Conservation (phyloP, 345 rosid genomes). For the Rhodamnia rubescens region DNA sequence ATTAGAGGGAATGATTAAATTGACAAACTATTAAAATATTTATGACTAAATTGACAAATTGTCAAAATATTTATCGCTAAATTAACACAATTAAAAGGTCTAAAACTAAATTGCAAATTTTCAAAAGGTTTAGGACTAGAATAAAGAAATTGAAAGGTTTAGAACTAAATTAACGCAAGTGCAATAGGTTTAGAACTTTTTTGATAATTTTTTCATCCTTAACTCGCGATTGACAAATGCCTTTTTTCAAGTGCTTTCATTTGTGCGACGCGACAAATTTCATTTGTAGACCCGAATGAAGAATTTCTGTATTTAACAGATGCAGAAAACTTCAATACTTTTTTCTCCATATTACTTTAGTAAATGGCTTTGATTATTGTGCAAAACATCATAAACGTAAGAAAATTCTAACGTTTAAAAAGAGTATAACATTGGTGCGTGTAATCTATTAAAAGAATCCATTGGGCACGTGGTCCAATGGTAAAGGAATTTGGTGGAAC, state of each 20-base stretch:
- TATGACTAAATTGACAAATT: no score
- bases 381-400: not conserved
- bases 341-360: not conserved
- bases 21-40: no score
- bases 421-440: not conserved
- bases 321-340: not conserved
- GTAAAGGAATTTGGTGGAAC: no score
- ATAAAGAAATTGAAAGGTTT: no score
- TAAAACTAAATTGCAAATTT: no score
- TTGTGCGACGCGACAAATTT: not conserved
- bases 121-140: no score
- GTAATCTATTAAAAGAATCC: not conserved
- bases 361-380: not conserved
- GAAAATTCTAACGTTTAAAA: not conserved
- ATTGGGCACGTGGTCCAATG: no score
- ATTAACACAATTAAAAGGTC: no score
- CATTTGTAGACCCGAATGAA: not conserved
- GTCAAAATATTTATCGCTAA: no score
- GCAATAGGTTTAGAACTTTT: no score
- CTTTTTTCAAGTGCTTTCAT: not conserved
- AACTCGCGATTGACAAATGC: fast-evolving
- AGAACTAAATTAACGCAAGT: no score
- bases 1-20: no score
- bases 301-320: not conserved
- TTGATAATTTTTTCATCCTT: not conserved